phyloP scores from a whole-genome alignment of 495 filamentous ascomycete genomes.

The Neohortaea acidophila region DNA sequence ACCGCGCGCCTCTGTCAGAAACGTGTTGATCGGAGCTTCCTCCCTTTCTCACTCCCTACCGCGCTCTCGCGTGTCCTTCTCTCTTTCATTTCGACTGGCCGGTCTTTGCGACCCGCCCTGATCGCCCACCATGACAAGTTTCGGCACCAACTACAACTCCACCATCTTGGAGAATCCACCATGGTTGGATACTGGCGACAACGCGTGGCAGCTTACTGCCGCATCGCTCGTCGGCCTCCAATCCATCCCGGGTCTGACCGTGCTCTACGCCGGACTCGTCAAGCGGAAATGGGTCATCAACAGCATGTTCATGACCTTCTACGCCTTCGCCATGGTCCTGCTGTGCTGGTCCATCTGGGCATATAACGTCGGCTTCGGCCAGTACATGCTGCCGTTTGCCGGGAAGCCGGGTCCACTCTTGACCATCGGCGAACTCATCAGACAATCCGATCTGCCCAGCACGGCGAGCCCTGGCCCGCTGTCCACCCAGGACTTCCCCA shows the following conservation, averaged over 20 bases:
- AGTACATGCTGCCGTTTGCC: slow-evolving; percentile 37
- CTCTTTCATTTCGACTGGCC: too few species aligned
- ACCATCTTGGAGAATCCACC: slow-evolving; percentile 12
- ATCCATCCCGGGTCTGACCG: slow-evolving; percentile 39
- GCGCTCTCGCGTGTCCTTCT: too few species aligned
- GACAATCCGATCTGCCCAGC: slow-evolving; percentile 32
- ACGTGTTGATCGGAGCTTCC: too few species aligned
- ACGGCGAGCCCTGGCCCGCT: too few species aligned
- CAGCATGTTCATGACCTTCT: slow-evolving; percentile 36
- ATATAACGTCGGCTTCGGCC: slow-evolving; percentile 39
- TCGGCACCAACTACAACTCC: too few species aligned
- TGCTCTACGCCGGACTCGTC: slow-evolving; percentile 40
- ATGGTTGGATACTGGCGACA: slow-evolving; percentile 39
- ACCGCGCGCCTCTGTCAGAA: too few species aligned
- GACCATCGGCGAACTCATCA: slow-evolving; percentile 32
- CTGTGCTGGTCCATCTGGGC: slow-evolving; percentile 44
- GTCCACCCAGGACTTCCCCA: slow-evolving; percentile 31
- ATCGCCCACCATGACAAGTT: too few species aligned
- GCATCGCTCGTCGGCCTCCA: slow-evolving; percentile 40
- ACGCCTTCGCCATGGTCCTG: slow-evolving; percentile 38
- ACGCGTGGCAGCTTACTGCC: slow-evolving; percentile 44
- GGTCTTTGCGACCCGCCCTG: too few species aligned
- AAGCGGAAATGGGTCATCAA: slow-evolving; percentile 45
- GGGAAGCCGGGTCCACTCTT: slow-evolving; percentile 36
- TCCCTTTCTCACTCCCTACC: too few species aligned